Evolutionary conservation across 116 monocot genomes (phyloP), one percentile per base, ranked within the genome.

Genomic region (Phalaenopsis hybrid): DNA sequence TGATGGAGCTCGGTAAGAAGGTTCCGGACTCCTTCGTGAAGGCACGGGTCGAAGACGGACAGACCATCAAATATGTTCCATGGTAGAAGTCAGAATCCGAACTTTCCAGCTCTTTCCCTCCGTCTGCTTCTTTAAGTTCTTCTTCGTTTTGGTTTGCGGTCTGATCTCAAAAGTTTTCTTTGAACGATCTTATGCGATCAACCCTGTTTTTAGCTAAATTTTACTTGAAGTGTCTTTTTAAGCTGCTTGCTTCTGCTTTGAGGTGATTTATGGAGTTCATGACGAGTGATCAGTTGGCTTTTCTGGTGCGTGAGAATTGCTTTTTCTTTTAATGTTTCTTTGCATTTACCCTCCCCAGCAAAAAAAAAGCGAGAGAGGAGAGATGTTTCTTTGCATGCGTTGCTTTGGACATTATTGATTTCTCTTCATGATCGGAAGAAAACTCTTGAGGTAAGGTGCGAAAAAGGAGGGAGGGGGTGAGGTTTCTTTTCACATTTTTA

Each of bases 1-100:
- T 90, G 20, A 87, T 81, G 81, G 81, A 85, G 76, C 85, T 90
- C 25, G 73, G 67, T 44, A 90, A 85, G 85, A 90, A 74, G 79
- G 85, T 90, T 16, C 90, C 90, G 8, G 90, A 90, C 43, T 83
- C 87, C 15, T 78, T 90, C 79, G 74, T 90, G 25, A 83, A 83
- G 67, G 74, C 85, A 12, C 74, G 87, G 33, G 15, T 77, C 31
- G 76, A 77, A 46, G 83, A 85, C 23, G 90, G 83, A 4, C 75
- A 81, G 68, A 48, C 85, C 75, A 83, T 85, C 50, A 87, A 76
- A 80, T 90, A 90, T 61, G 79, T 90, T 23, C 90, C 90, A 20
- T 90, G 90, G 89, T 90, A 17, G 81, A 74, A 48, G 4, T 74
- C 44, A 77, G 28, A 77, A 31, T 51, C 21, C 28, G 15, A 18